A percentile compares a stretch with the other conserved stretches of the same genome.
phyloP scores from a whole-genome alignment of 2,329 filamentous ascomycete species.

The Lachnum nothofagi region DNA sequence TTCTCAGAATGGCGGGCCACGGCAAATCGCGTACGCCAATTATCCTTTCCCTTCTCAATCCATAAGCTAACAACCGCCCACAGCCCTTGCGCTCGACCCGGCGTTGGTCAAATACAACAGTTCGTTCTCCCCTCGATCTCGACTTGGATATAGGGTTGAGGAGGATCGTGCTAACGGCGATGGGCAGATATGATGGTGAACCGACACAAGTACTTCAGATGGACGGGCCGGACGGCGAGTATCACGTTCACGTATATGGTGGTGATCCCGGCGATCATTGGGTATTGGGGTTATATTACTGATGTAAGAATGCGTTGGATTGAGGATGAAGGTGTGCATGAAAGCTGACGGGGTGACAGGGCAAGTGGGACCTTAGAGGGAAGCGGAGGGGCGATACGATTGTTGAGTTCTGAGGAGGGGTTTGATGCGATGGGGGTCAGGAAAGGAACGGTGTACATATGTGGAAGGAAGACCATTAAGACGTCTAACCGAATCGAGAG shows the following conservation, averaged over 20 bases:
- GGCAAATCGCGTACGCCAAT: constrained; percentile 39
- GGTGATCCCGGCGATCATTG: constrained; percentile 65
- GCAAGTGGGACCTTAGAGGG: constrained; percentile 76
- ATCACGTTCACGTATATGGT: constrained; percentile 73
- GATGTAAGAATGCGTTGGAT: constrained; percentile 68
- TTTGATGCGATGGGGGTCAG: constrained; percentile 19
- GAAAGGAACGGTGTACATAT: constrained; percentile 23
- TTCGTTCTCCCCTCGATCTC: constrained; percentile 33
- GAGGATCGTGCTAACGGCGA: constrained; percentile 6
- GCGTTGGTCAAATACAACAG: constrained; percentile 52
- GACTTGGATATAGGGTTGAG: not conserved
- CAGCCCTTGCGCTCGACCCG: constrained; percentile 37
- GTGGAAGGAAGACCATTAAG: constrained; percentile 4
- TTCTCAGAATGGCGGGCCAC: constrained; percentile 44
- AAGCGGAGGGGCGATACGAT: constrained; percentile 87
- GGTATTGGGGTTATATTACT: constrained; percentile 69
- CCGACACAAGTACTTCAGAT: constrained; percentile 93
- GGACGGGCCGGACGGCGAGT: constrained; percentile 77
- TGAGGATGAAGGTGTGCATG: not conserved
- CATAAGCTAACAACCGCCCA: constrained; percentile 12
- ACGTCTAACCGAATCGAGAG: not conserved
- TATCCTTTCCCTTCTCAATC: not conserved
- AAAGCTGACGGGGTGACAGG: constrained; percentile 48
- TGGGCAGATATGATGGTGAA: constrained; percentile 70
- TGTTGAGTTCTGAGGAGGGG: constrained; percentile 60